A percentile compares a stretch with the other conserved stretches of the same genome.
These are phyloP conservation scores for Colletotrichum sp. DNA, from an alignment of 2,329 filamentous ascomycete genomes.

Conservation along the genomic window DNA sequence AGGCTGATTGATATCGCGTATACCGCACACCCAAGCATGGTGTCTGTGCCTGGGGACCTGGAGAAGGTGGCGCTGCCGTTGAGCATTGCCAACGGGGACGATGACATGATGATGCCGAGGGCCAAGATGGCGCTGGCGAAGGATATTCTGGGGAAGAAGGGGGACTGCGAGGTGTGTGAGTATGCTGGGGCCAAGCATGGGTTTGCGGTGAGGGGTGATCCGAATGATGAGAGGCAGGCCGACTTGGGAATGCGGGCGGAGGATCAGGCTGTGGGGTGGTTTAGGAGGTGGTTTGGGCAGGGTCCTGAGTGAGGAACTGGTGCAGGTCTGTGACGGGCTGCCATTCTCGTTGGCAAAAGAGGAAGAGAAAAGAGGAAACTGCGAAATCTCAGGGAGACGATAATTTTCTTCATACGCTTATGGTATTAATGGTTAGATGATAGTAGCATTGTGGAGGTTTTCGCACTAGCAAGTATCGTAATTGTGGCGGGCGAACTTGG, in stretches of 20 bases:
- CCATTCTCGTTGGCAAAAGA: not conserved
- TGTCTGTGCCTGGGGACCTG: conserved; percentile 53
- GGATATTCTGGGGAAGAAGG: conserved; percentile 37
- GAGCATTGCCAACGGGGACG: conserved; percentile 50
- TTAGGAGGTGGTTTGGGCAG: conserved; percentile 24
- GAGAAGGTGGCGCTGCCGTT: conserved; percentile 48
- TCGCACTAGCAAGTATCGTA: not conserved
- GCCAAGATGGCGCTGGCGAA: conserved; percentile 37
- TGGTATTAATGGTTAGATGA: not conserved
- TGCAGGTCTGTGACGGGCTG: not conserved
- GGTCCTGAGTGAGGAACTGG: not conserved
- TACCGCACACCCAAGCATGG: conserved; percentile 55
- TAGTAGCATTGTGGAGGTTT: not conserved
- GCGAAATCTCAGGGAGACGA: not conserved
- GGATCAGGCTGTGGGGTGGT: conserved; percentile 33
- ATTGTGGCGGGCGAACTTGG: not conserved
- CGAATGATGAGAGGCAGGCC: conserved; percentile 26
- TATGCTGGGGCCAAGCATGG: conserved; percentile 34
- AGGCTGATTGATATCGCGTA: conserved; percentile 57
- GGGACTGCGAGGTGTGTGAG: conserved; percentile 26
- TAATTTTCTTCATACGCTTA: not conserved
- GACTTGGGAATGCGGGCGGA: conserved; percentile 27
- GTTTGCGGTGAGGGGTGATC: conserved; percentile 31
- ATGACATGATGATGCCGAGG: conserved; percentile 43
- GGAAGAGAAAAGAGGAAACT: not conserved